Evolutionary conservation across 441 rosid genomes (phyloP), one percentile per base, ranked within the genome.

Genomic region (Bruguiera hainesii): DNA sequence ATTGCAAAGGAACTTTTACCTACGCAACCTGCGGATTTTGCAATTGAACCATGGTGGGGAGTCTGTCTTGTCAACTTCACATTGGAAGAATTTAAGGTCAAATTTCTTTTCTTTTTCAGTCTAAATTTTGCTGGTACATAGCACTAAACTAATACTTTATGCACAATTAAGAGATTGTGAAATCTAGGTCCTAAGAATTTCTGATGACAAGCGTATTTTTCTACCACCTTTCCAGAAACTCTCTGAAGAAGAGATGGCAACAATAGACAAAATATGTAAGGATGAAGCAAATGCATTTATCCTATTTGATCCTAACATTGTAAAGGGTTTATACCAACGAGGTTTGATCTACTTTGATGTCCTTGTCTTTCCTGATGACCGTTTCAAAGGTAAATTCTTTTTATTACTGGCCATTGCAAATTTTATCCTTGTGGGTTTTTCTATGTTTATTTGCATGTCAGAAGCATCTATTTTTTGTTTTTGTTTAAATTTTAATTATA

Each of bases 41-140:
- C 83, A 60, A 84, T 92, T 81, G 97, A 95, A 76, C 89, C 99
- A 56, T 95, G 99, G 99, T 95, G 99, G 99, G 98, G 97, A 77
- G 84, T 95, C 73, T 86, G 94, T 82, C 96, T 95, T 35, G 99
- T 95, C 72, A 95, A 95, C 81, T 95, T 95, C 72, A 95, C 98
- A 57, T 79, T 95, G 61, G 99, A 95, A 84, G 99, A 95, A 84
- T 95, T 95, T 79, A 91, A 95, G 96, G 99, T 88, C 69, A 66
- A 60, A 21, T 58, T 76, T 72, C 70, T 60, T 53, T 30, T 63
- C 19, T 42, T 39, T 60, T 50, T 70, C 20, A 69, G 53, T 59
- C 57, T 63, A 63, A 65, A 65, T 42, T 64, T 49, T 39, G 48
- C 39, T 66, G 59, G 51, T 39, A 35, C 30, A 15, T 20, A 60